These are phyloP conservation scores for Rhodotorula sp. DNA, from an alignment of 1,284 basidiomycete species.

Conservation along the genomic window DNA sequence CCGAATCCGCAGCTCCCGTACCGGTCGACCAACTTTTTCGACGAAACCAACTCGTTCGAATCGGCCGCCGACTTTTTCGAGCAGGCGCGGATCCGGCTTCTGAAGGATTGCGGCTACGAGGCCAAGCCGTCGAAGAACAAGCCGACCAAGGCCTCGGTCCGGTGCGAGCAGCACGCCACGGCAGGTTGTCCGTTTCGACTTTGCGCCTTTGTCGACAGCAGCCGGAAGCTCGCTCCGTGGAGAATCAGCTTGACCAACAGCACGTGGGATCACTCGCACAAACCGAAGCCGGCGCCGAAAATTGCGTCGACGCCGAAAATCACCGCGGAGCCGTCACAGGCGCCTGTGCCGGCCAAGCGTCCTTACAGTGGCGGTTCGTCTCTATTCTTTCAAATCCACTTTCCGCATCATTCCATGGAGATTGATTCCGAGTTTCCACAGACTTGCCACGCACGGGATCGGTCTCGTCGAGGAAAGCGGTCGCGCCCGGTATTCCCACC, in stretches of 20 bases:
- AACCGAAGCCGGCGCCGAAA: too few relatives aligned
- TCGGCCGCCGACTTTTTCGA: background rate
- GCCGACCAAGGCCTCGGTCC: background rate
- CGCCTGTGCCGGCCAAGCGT: background rate
- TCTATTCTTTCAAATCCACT: too few relatives aligned
- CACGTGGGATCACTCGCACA: background rate
- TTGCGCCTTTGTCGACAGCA: background rate
- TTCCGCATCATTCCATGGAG: too few relatives aligned
- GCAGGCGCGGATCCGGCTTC: background rate
- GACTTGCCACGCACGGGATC: background rate
- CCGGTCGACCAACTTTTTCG: background rate
- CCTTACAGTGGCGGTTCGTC: too few relatives aligned
- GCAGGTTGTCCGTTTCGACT: constrained; percentile 2
- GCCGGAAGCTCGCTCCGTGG: background rate
- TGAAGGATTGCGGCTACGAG: background rate
- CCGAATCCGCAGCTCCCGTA: background rate
- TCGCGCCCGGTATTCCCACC: background rate
- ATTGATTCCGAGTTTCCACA: background rate
- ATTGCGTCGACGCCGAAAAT: too few relatives aligned
- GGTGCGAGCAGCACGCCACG: background rate
- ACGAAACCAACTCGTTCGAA: background rate
- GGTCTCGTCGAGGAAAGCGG: background rate
- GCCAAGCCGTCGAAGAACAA: constrained; percentile 6
- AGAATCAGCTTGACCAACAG: background rate
- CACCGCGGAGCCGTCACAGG: background rate